Base-by-base conservation (phyloP, 305 asterid genomes). In the Ajuga reptans region DNA sequence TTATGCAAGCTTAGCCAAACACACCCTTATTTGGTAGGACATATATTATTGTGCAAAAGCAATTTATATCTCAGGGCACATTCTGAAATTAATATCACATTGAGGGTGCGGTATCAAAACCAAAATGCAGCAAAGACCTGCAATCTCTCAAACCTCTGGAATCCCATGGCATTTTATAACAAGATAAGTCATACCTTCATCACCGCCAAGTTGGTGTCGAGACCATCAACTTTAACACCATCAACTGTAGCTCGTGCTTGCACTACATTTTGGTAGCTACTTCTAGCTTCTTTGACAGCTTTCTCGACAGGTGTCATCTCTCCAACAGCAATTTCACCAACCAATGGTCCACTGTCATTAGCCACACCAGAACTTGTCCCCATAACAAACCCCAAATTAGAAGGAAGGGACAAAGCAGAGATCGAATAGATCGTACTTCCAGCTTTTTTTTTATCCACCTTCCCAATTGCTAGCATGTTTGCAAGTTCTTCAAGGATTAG, bases 171-270 rank as follows among this genome's bases (percentile, higher is more conserved):
- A 61, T 29, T n/a, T n/a, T n/a, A n/a, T n/a, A n/a, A n/a, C n/a
- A n/a, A n/a, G n/a, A n/a, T 34, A 49, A 69, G 41, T 4, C 71
- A 57, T 83, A 91, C 98, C 96, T 86, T 85, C 95, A 87, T 92
- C 70, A 92, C 93, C 62, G 95, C 97, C 82, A 92, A 70, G 74
- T 92, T 90, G 75, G 96, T 86, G 82, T 88, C 97, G 16, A 92
- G 65, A 27, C 98, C 98, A 63, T 85, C 91, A 56, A 90, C 93
- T 88, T 87, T 92, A 72, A 86, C 98, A 73, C 96, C 95, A 77
- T 85, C 91, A 50, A 92, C 91, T 1, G 93, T 83, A 55, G 96
- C 89, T 80, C 86, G 89, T 24, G 97, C 97, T 54, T 77, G 82
- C 71, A 83, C 85, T 60, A 90, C 87, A 43, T 84, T 90, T 62